phyloP scores from a whole-genome alignment of 2,329 filamentous ascomycete species.

The Ilyonectria robusta region DNA sequence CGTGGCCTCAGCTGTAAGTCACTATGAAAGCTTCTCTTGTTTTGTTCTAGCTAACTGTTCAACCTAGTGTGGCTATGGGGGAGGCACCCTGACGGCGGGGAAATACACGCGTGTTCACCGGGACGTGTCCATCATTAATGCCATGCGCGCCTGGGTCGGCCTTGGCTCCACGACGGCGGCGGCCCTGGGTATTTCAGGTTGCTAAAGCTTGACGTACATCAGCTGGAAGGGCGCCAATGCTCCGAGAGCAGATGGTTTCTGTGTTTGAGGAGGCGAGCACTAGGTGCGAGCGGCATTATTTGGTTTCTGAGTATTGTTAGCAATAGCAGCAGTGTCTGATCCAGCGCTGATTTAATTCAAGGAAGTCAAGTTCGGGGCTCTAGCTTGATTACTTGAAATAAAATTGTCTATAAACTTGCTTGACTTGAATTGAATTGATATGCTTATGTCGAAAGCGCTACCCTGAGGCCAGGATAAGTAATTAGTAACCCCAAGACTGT shows the following conservation, averaged over 20 bases:
- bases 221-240: background rate
- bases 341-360: too few species aligned
- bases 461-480: too few species aligned
- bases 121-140: conserved; percentile 6
- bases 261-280: background rate
- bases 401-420: too few species aligned
- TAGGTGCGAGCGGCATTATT: too few species aligned
- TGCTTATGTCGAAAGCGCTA: too few species aligned
- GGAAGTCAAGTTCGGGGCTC: too few species aligned
- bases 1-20: conserved; percentile 8
- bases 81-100: conserved; percentile 5
- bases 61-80: conserved; percentile 12
- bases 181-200: conserved; percentile 10
- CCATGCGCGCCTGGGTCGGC: conserved; percentile 9
- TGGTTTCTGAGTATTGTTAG: too few species aligned
- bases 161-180: conserved; percentile 7
- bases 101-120: conserved; percentile 18
- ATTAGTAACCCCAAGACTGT: too few species aligned
- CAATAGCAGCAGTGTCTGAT: too few species aligned
- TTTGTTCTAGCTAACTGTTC: background rate
- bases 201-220: background rate
- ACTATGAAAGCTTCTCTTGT: background rate
- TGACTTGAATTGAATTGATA: too few species aligned
- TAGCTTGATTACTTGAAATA: too few species aligned
- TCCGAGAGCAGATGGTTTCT: background rate